These are phyloP conservation scores for Phytophthora foliorum DNA, from an alignment of 352 stramenopile genomes.

Conservation along the genomic window DNA sequence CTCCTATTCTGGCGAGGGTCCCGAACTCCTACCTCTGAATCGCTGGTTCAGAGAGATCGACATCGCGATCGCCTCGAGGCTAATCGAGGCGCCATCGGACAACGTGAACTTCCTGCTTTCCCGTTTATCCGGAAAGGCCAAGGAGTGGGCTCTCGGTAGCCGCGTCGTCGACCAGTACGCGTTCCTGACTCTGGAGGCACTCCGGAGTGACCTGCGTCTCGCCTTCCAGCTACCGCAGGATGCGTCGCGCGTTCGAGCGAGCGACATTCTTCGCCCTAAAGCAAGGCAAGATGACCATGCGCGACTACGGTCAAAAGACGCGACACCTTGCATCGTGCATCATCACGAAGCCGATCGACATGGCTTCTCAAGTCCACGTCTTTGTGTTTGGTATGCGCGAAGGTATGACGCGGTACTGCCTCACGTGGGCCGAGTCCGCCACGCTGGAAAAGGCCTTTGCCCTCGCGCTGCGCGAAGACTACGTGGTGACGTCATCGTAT, in stretches of 20 bases:
- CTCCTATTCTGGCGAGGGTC: too few relatives aligned
- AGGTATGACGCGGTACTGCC: too few relatives aligned
- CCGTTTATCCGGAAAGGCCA: neutral
- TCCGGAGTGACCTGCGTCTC: too few relatives aligned
- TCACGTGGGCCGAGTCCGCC: neutral
- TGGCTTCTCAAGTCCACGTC: conserved; percentile 19
- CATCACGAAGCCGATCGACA: conserved; percentile 4
- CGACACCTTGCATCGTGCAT: conserved; percentile 14
- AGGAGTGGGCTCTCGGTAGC: too few relatives aligned
- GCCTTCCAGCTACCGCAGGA: too few relatives aligned
- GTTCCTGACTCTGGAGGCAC: too few relatives aligned
- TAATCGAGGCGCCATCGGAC: neutral
- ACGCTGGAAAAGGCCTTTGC: conserved; percentile 23
- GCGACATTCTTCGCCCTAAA: conserved; percentile 18
- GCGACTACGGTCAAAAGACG: conserved; percentile 9
- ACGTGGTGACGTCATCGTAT: conserved; percentile 9
- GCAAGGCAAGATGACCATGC: conserved; percentile 26
- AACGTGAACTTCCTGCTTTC: neutral
- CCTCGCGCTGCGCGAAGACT: conserved; percentile 29
- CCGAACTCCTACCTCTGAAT: too few relatives aligned
- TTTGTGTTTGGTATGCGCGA: conserved; percentile 29
- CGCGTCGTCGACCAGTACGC: too few relatives aligned
- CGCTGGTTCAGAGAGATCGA: too few relatives aligned
- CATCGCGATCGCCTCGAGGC: too few relatives aligned
- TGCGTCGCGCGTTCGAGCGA: conserved; percentile 26